Conservation (phyloP, 345 rosid genomes). For the Cardiospermum halicacabum region DNA sequence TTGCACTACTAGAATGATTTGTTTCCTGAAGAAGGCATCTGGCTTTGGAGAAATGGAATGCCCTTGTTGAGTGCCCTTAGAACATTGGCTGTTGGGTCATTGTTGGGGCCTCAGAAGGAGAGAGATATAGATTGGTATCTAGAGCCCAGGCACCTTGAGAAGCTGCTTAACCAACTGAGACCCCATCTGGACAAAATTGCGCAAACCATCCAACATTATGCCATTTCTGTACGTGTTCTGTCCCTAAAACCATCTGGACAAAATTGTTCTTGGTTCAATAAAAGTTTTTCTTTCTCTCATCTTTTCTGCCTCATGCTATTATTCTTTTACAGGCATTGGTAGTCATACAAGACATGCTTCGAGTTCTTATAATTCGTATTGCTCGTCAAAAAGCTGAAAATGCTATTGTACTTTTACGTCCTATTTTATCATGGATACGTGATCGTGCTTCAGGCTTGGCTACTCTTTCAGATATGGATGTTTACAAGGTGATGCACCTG, state of each 20-base stretch:
- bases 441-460: slow-evolving; percentile 43
- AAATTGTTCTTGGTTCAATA: not conserved
- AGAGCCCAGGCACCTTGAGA: slow-evolving; percentile 62
- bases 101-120: slow-evolving; percentile 83
- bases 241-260: not conserved
- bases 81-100: slow-evolving; percentile 73
- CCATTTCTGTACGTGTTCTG: slow-evolving; percentile 73
- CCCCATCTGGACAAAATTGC: slow-evolving; percentile 88
- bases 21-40: slow-evolving; percentile 85
- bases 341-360: slow-evolving; percentile 93
- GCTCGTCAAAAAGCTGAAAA: slow-evolving; percentile 69
- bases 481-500: slow-evolving; percentile 61
- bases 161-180: slow-evolving; percentile 66
- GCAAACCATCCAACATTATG: slow-evolving; percentile 81
- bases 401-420: slow-evolving; percentile 70
- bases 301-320: slow-evolving; percentile 17
- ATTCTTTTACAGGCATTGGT: slow-evolving; percentile 55
- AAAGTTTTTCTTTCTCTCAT: not conserved
- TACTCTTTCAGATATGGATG: slow-evolving; percentile 48
- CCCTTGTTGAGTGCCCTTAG: slow-evolving; percentile 86
- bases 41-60: slow-evolving; percentile 94
- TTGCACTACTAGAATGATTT: slow-evolving; percentile 69
- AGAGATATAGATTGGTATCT: slow-evolving; percentile 84
- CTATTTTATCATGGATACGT: slow-evolving; percentile 61
- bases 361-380: slow-evolving; percentile 80